A percentile compares a stretch with the other conserved stretches of the same genome.
Conservation (phyloP, 768 basidiomycete species). For the Phanerochaete carnosa region DNA sequence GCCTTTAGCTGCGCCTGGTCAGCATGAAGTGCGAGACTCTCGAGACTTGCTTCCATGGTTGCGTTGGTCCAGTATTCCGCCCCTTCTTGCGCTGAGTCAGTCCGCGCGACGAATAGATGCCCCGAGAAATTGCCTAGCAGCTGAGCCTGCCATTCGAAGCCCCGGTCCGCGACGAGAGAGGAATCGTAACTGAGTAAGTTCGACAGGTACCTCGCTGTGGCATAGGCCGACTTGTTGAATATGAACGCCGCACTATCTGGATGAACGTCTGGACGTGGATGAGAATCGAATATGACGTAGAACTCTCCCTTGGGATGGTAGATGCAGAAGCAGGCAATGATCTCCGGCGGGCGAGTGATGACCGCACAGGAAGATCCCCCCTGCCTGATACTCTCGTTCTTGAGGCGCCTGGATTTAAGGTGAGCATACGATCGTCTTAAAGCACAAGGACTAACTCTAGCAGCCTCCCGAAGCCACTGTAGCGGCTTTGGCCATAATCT, state of each 20-base stretch:
- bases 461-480: constrained; percentile 33
- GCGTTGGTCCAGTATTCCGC: constrained; percentile 27
- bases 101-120: constrained; percentile 44
- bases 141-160: constrained; percentile 62
- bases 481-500: constrained; percentile 34
- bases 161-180: constrained; percentile 37
- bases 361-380: constrained; percentile 38
- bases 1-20: constrained; percentile 35
- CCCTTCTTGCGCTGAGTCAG: constrained; percentile 11
- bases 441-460: constrained; percentile 21
- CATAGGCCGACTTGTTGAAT: constrained; percentile 43
- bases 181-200: constrained; percentile 48
- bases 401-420: constrained; percentile 15
- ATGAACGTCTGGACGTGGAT: constrained; percentile 52
- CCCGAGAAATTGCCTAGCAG: constrained; percentile 58
- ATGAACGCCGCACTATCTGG: constrained; percentile 58
- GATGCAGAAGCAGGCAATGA: constrained; percentile 50
- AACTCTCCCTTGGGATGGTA: constrained; percentile 23
- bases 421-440: neutral
- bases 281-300: constrained; percentile 67
- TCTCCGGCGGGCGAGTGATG: constrained; percentile 71
- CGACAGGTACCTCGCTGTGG: constrained; percentile 41
- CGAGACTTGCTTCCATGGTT: constrained; percentile 48
- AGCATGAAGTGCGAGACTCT: constrained; percentile 39
- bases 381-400: constrained; percentile 1